phyloP scores from a whole-genome alignment of 2,329 filamentous ascomycete species.

The Fusarium coicis region DNA sequence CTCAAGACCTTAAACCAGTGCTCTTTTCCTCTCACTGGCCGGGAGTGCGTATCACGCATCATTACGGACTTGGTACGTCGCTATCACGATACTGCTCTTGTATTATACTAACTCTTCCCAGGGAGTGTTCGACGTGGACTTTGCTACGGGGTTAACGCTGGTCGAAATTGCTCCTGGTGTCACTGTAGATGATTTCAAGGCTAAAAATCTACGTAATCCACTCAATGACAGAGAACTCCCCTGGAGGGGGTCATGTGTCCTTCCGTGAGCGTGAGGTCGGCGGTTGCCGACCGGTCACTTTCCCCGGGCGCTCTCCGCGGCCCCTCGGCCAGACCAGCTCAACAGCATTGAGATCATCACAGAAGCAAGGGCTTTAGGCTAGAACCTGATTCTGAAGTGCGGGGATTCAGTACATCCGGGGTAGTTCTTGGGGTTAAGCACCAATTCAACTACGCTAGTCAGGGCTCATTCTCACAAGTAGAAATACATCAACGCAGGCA shows the following conservation, averaged over 20 bases:
- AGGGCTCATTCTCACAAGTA: not conserved
- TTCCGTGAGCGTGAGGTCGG: not conserved
- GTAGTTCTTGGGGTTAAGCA: not conserved
- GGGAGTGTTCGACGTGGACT: constrained; percentile 73
- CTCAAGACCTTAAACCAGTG: constrained; percentile 96
- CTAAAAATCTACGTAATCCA: constrained; percentile 58
- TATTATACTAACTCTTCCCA: constrained; percentile 34
- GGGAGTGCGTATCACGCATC: constrained; percentile 86
- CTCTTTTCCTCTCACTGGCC: constrained; percentile 89
- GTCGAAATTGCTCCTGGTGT: constrained; percentile 89
- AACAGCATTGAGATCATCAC: not conserved
- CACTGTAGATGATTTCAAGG: constrained; percentile 86
- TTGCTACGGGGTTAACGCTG: constrained; percentile 80
- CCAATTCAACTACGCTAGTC: not conserved
- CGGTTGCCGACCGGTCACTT: not conserved
- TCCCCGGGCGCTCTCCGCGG: not conserved
- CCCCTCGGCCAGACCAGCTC: not conserved
- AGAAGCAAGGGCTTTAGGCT: not conserved
- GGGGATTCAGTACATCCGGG: not conserved
- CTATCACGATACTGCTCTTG: not conserved
- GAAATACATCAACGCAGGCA: not conserved
- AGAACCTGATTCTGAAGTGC: not conserved
- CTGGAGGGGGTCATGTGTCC: not conserved
- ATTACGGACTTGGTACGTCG: constrained; percentile 82
- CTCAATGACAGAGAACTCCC: rapidly evolving